Conservation (phyloP, 2,329 filamentous ascomycete species). For the Neopestalotiopsis sp. region DNA sequence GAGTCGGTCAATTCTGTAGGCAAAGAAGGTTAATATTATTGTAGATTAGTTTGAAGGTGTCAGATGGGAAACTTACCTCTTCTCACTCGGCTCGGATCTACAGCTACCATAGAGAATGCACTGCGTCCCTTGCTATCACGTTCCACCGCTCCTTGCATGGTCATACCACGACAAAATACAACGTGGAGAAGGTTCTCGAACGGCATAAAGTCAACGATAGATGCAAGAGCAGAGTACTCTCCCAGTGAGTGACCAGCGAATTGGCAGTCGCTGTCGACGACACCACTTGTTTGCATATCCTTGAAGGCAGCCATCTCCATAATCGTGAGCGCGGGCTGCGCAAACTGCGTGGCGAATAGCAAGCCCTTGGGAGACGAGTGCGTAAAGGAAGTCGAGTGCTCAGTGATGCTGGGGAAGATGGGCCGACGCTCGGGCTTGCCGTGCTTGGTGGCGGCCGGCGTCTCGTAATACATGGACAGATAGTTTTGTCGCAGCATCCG, state of each 20-base stretch:
- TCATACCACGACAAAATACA: conserved; percentile 38
- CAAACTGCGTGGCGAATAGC: conserved; percentile 39
- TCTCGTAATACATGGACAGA: conserved; percentile 30
- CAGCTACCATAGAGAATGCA: conserved; percentile 35
- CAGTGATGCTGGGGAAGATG: conserved; percentile 28
- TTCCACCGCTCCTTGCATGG: conserved; percentile 38
- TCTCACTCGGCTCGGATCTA: conserved; percentile 32
- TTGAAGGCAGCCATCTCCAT: conserved; percentile 34
- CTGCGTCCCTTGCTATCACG: conserved; percentile 31
- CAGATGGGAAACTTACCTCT: conserved; percentile 12
- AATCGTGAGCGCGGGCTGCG: conserved; percentile 37
- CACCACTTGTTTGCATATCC: conserved; percentile 33
- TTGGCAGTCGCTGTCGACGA: conserved; percentile 28
- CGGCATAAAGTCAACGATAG: conserved; percentile 33
- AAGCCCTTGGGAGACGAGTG: conserved; percentile 32
- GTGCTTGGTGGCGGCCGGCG: conserved; percentile 22
- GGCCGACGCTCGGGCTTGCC: conserved; percentile 23
- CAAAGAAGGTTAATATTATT: background rate
- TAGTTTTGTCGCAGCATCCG: conserved; percentile 39
- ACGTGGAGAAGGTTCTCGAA: conserved; percentile 31
- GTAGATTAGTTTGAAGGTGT: background rate
- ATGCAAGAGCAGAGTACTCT: conserved; percentile 35
- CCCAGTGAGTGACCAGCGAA: conserved; percentile 40
- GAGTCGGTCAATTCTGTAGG: conserved; percentile 28
- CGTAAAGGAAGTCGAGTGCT: conserved; percentile 32